Conservation (phyloP, 805 yeast genomes). For the Ogataea paraovalis region DNA sequence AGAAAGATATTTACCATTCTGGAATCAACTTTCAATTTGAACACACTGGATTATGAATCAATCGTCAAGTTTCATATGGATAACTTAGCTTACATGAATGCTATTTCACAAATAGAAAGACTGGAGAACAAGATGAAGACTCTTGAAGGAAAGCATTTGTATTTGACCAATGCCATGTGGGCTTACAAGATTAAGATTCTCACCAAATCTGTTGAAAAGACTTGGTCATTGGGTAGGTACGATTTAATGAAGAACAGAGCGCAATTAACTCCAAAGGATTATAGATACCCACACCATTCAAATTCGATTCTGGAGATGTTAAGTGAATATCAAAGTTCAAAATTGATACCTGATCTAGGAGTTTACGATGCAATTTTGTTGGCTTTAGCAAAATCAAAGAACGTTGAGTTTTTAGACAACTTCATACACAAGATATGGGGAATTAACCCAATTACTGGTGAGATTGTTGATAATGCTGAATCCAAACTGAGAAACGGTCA, state of each 20-base stretch:
- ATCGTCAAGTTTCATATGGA: slow-evolving; percentile 19
- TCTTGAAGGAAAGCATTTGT: slow-evolving; percentile 1
- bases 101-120: slow-evolving; percentile 18
- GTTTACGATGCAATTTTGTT: slow-evolving; percentile 24
- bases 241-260: slow-evolving; percentile 13
- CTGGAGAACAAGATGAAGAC: slow-evolving; percentile 14
- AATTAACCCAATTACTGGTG: slow-evolving; percentile 8
- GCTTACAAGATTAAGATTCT: slow-evolving; percentile 20
- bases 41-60: slow-evolving; percentile 24
- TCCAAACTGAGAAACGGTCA: background rate
- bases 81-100: slow-evolving; percentile 15
- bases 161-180: slow-evolving; percentile 25
- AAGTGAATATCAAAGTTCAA: slow-evolving; percentile 14
- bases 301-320: slow-evolving; percentile 13
- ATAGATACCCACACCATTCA: slow-evolving; percentile 13
- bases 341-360: slow-evolving; percentile 18
- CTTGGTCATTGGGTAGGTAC: slow-evolving; percentile 25
- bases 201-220: slow-evolving; percentile 20
- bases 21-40: slow-evolving; percentile 4
- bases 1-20: slow-evolving; percentile 1
- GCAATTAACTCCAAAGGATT: slow-evolving; percentile 7
- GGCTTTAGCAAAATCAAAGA: slow-evolving; percentile 26
- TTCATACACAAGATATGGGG: slow-evolving; percentile 29
- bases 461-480: slow-evolving; percentile 13
- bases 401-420: slow-evolving; percentile 21